A percentile compares a stretch with the other conserved stretches of the same genome.
These are phyloP conservation scores for Leccinum aurantiacum DNA, from an alignment of 768 basidiomycete species.

Conservation along the genomic window DNA sequence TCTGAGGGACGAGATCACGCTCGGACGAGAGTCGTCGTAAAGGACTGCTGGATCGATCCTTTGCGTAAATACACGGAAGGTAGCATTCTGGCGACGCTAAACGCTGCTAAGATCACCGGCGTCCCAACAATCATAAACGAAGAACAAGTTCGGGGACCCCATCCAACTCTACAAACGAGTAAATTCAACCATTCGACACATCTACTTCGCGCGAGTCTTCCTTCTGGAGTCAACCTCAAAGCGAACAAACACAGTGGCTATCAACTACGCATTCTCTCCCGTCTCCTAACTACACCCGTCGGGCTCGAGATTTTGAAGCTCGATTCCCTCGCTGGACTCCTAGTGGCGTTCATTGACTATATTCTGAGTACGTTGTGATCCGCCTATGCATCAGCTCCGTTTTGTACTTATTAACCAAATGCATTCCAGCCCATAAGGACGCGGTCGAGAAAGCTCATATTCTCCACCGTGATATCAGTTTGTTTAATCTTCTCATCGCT, in stretches of 20 bases:
- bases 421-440: background rate
- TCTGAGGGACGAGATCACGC: background rate
- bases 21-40: background rate
- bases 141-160: background rate
- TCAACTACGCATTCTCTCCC: background rate
- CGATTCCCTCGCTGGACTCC: background rate
- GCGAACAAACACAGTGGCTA: background rate
- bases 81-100: background rate
- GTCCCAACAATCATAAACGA: background rate
- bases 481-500: background rate
- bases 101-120: background rate
- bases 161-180: background rate
- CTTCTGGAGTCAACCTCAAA: background rate
- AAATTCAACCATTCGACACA: background rate
- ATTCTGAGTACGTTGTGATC: background rate
- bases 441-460: background rate
- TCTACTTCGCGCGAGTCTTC: background rate
- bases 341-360: background rate
- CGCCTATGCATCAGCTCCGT: background rate
- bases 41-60: background rate
- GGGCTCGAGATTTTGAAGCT: background rate
- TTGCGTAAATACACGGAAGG: background rate
- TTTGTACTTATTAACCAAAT: background rate
- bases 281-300: background rate
- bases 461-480: background rate